Percentiles rank a stretch among this genome's conserved stretches.
Evolutionary conservation across 345 rosid species (phyloP).

Genomic region (Rhizophora mangle): DNA sequence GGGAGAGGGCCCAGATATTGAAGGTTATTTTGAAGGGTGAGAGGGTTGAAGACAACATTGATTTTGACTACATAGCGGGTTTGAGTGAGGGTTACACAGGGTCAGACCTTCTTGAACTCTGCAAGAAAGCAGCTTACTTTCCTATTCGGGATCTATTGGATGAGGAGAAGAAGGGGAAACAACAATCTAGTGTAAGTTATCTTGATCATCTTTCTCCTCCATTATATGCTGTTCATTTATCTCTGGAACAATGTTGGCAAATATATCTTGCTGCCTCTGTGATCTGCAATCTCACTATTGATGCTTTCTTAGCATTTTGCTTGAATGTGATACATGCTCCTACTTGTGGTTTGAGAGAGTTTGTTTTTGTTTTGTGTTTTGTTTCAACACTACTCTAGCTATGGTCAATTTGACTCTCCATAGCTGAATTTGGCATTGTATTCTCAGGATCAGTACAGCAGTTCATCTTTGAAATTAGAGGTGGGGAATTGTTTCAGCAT

Average conservation of each 20-base stretch:
- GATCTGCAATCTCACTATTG: too few species aligned
- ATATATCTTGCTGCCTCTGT: background rate
- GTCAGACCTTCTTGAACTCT: slow-evolving; percentile 90
- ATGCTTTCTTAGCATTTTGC: too few species aligned
- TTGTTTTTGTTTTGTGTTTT: too few species aligned
- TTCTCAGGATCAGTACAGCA: background rate
- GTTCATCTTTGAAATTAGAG: background rate
- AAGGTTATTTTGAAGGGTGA: slow-evolving; percentile 84
- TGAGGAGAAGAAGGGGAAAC: slow-evolving; percentile 75
- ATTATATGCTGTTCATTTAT: background rate
- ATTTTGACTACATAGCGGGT: slow-evolving; percentile 62
- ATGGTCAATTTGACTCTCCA: too few species aligned
- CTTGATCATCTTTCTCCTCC: background rate
- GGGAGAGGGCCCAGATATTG: slow-evolving; percentile 73
- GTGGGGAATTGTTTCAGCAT: background rate
- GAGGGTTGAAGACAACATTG: slow-evolving; percentile 57
- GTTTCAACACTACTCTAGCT: too few species aligned
- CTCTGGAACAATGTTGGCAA: background rate
- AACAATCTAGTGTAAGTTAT: slow-evolving; percentile 48
- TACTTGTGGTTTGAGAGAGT: too few species aligned
- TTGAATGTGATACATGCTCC: too few species aligned
- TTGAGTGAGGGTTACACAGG: slow-evolving; percentile 85
- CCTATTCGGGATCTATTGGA: slow-evolving; percentile 78
- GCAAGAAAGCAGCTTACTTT: slow-evolving; percentile 95
- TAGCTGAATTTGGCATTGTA: too few species aligned